Base-by-base conservation (phyloP, 1,284 basidiomycete species). In the Cutaneotrichosporon sp. region DNA sequence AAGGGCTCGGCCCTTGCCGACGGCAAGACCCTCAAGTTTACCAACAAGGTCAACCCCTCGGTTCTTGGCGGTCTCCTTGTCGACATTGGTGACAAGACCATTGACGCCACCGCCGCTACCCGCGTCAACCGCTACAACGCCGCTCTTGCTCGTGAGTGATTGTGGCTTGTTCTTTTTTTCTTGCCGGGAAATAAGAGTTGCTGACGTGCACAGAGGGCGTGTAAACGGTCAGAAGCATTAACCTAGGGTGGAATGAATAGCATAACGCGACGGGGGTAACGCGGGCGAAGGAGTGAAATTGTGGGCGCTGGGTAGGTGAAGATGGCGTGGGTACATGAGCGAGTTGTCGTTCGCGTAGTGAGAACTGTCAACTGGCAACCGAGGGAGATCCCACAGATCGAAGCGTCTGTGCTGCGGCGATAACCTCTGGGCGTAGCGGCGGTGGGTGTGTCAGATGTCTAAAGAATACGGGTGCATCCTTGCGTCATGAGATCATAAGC, bases 81-180 rank as follows among this genome's bases (percentile, higher is more conserved):
- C 62, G 96, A 99, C 84, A 95, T 99, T 80, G 97, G 93, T 71
- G 96, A 98, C 85, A 95, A 95, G 85, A 94, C 92, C 63, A 90
- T 79, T 69, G 97, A 99, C 83, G 86, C 98, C 69, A 93, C 91
- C 73, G 95, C 97, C 61, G 88, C 89, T 60, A 91, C 90, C 66
- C 90, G 92, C 66, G 92, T 99, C 76, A 96, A 89, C 81, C 94
- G 94, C 83, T 87, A 97, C 80, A 98, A 97, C 86, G 86, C 86
- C 71, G 86, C 91, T 75, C 85, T 98, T 61, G 85, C 89, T 77
- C 87, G 91, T 91, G 60, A 71, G 81, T 78, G 16, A 11, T 6
- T 22, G 50, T 22, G n/a, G 47, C 49, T 31, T 2, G 26, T n/a
- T 26, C 11, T 36, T 36, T 36, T 36, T 9, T 9, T 36, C 34